Evolutionary conservation across 1,139 yeast genomes (phyloP), one percentile per base, ranked within the genome.

Genomic region (Taiozyma sp.): DNA sequence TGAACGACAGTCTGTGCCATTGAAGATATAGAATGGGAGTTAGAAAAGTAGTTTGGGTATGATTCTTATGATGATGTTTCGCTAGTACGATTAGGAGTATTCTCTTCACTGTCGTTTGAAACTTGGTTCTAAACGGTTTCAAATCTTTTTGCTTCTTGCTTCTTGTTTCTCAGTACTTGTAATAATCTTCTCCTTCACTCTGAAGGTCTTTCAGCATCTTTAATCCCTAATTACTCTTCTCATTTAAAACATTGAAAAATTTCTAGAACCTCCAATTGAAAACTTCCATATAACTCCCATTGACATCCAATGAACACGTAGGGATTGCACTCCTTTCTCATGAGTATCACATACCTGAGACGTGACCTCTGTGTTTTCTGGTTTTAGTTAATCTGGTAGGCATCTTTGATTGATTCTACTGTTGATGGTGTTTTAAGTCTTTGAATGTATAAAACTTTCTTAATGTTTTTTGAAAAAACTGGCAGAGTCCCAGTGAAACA

Each of bases 341-440:
- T 35, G 19, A 4, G 54, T 22, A 58, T 43, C 54, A 84, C 90
- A 81, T 85, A 88, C 95, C 95, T 75, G 97, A 89, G 79, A 93
- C 98, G 95, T 95, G 85, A 80, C 99, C 99, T 88, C 99, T 89
- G 88, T 89, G 97, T 85, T 93, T 95, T 88, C 99, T 90, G 80
- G 98, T 93, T 81, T 93, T 90, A 73, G 96, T 88, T 75, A 88
- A 85, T 90, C 99, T 90, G 84, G 99, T 90, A 79, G 99, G 99
- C 99, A 93, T 93, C 77, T 75, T 30, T 56, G 47, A 54, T 58
- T 56, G 53, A 47, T 58, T 57, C 60, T 57, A 58, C 62, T 60
- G 46, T 55, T 50, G 55, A 43, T 52, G 51, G 41, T n/a, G 5
- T 5, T n/a, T 19, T 37, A 19, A 10, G 8, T 37, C 7, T n/a